Base-by-base conservation (phyloP, 306 rosid species). In the Quercus rubra region DNA sequence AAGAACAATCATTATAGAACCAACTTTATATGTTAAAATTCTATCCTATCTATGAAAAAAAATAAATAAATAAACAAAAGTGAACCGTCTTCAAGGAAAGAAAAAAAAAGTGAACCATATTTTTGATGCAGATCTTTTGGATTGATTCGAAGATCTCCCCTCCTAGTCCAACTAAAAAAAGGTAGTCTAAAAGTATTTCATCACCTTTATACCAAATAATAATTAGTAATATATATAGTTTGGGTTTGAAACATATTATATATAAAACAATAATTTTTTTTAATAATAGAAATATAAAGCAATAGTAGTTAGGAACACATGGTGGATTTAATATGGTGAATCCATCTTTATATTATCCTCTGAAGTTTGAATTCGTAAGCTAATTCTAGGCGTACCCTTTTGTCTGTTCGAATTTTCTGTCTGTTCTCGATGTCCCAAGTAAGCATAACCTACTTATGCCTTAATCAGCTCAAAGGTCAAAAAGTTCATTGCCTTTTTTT, bases 61-160 rank as follows among this genome's bases (percentile, higher is more conserved):
- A 33, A 5, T 30, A 38, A 35, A 35, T 35, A 35, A 6, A 35
- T 3, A 46, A 46, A 46, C 9, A 46, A 46, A 46, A 46, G 12
- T 3, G 15, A 46, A 46, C 52, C 0, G 0, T 46, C 12, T 46
- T 46, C 15, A 46, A 3, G 13, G 54, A 76, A 67, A 2, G 38
- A 6, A 5, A 67, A 5, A 9, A 20, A 84, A 75, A 74, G 71
- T 51, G 56, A 64, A 52, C 61, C 69, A 28, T 66, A 78, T 68
- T 84, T 52, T 52, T 8, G 46, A 77, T 83, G 79, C 87, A 64
- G 38, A 82, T 74, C 82, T 84, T 23, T 31, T 7, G 43, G 82
- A 55, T 4, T 58, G 61, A 52, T 75, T 20, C 27, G 20, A 56
- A 66, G 74, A 74, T 71, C 74, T 73, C 82, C 76, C 35, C 23